phyloP scores from a whole-genome alignment of 2,329 filamentous ascomycete species.

The Paracamarosporium sp. region DNA sequence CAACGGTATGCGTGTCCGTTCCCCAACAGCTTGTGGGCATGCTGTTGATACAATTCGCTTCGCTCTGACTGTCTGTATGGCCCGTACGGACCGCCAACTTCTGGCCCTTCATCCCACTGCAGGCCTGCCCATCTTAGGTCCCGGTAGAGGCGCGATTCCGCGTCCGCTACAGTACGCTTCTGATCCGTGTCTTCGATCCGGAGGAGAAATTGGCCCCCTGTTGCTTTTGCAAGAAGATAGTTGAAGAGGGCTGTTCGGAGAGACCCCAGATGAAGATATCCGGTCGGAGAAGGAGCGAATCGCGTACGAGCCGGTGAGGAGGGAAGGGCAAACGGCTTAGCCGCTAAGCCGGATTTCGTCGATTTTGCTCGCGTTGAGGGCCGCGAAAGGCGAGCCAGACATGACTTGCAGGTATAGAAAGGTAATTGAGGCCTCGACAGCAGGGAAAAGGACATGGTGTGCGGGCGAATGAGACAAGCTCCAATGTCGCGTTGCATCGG shows the following conservation, averaged over 20 bases:
- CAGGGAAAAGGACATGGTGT: conserved; percentile 29
- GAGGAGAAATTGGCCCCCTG: conserved; percentile 87
- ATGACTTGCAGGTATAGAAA: conserved; percentile 38
- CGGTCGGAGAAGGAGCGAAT: conserved; percentile 95
- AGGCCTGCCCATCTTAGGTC: conserved; percentile 90
- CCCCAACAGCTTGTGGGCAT: conserved; percentile 73
- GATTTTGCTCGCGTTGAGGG: conserved; percentile 22
- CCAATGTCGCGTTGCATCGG: conserved; percentile 5
- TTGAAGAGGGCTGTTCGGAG: conserved; percentile 95
- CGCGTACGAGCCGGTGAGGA: conserved; percentile 66
- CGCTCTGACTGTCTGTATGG: conserved; percentile 91
- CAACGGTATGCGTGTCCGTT: conserved; percentile 85
- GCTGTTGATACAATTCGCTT: conserved; percentile 72
- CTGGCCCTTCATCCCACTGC: conserved; percentile 91
- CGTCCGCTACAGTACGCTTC: conserved; percentile 80
- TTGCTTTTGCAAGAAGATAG: conserved; percentile 86
- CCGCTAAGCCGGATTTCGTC: conserved; percentile 16
- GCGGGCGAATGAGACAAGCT: background rate
- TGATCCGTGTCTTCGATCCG: conserved; percentile 96
- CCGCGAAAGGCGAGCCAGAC: conserved; percentile 28
- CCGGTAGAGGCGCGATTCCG: conserved; percentile 76
- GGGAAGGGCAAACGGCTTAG: conserved; percentile 28
- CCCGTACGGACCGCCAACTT: conserved; percentile 79
- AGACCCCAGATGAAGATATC: conserved; percentile 90
- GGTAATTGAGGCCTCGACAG: conserved; percentile 28